A percentile compares a stretch with the other conserved stretches of the same genome.
phyloP scores from a whole-genome alignment of 352 stramenopile species.

The Pythium dissotocum region DNA sequence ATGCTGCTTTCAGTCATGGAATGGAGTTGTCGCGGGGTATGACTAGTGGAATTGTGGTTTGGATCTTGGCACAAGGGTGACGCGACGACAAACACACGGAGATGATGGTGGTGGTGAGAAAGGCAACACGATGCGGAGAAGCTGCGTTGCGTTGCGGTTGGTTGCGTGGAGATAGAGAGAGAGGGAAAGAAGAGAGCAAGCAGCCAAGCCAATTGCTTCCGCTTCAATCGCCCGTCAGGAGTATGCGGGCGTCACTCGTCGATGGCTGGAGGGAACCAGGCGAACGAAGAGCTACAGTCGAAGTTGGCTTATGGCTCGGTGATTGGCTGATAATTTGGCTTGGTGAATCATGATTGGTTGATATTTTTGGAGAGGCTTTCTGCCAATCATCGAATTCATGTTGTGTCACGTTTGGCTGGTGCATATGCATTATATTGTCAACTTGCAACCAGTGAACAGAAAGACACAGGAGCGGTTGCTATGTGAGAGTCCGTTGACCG shows the following conservation, averaged over 20 bases:
- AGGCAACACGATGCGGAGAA: background rate
- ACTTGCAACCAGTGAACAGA: background rate
- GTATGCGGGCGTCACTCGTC: constrained; percentile 1
- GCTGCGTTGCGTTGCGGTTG: background rate
- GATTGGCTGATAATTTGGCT: background rate
- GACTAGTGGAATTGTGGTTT: background rate
- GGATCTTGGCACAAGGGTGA: background rate
- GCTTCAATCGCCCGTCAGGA: constrained; percentile 26
- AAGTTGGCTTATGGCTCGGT: background rate
- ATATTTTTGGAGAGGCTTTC: background rate
- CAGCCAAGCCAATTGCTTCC: constrained; percentile 33
- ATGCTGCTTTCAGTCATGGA: constrained; percentile 29
- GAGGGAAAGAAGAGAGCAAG: constrained; percentile 11
- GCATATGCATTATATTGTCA: constrained; percentile 22
- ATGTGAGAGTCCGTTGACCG: background rate
- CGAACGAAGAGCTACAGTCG: background rate
- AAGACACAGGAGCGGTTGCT: background rate
- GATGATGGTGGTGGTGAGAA: background rate
- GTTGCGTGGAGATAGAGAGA: background rate
- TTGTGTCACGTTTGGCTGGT: constrained; percentile 27
- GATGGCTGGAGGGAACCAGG: constrained; percentile 23
- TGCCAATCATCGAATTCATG: background rate
- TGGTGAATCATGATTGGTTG: constrained; percentile 5
- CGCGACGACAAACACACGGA: constrained; percentile 4
- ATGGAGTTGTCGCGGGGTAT: no score